Percentiles rank a stretch among this genome's conserved stretches.
Evolutionary conservation across 169 alveolate species (phyloP).

Genomic region (Plasmodium berghei): DNA sequence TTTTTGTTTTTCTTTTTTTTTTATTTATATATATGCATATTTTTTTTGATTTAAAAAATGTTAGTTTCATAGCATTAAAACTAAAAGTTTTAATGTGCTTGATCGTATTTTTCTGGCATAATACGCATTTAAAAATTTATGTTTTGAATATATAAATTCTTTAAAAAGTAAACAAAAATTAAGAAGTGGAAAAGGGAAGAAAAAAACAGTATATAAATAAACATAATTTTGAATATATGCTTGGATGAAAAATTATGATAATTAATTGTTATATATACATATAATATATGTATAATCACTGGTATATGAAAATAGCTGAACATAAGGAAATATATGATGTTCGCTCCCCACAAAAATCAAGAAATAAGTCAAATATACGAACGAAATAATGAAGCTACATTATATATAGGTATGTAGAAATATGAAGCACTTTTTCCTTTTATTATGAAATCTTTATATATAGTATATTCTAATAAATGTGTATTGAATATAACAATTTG

Average conservation of each 20-base stretch:
- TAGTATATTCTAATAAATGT: slow-evolving; percentile 9
- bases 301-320: slow-evolving; percentile 51
- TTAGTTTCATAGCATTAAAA: too few species aligned
- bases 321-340: slow-evolving; percentile 56
- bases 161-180: background rate
- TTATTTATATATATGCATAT: background rate
- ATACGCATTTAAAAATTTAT: too few species aligned
- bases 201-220: background rate
- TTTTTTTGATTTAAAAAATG: slow-evolving; percentile 1
- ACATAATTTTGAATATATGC: background rate
- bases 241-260: background rate
- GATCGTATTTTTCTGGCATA: too few species aligned
- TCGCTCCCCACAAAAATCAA: slow-evolving; percentile 77
- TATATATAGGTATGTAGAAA: slow-evolving; percentile 85
- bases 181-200: background rate
- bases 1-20: background rate
- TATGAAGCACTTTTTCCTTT: background rate
- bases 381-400: slow-evolving; percentile 94
- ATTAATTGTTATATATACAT: background rate
- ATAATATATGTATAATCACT: background rate
- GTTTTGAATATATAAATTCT: background rate
- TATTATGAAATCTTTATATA: background rate
- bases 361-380: slow-evolving; percentile 91
- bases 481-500: slow-evolving; percentile 25
- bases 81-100: too few species aligned